Conservation (phyloP, 768 basidiomycete species). For the Dacryopinax primogenitus region DNA sequence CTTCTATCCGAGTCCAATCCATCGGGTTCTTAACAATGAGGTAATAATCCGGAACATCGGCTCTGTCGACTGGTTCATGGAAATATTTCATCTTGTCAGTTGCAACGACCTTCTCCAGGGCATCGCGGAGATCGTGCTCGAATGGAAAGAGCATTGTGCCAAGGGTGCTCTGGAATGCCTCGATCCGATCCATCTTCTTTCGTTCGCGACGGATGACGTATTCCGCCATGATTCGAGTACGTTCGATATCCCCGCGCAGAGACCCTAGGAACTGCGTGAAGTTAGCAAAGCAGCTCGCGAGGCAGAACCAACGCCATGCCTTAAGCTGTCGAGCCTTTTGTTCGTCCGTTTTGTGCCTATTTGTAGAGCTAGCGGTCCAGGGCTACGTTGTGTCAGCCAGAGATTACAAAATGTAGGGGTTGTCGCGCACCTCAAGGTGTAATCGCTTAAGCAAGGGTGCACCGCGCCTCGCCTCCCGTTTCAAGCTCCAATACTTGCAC, state of each 20-base stretch:
- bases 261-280: conserved; percentile 17
- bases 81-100: conserved; percentile 65
- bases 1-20: conserved; percentile 73
- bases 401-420: background rate
- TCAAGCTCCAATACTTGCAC: conserved; percentile 94
- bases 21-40: conserved; percentile 76
- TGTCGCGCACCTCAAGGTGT: conserved; percentile 58
- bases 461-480: conserved; percentile 82
- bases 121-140: conserved; percentile 43
- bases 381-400: conserved; percentile 33
- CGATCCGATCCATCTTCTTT: conserved; percentile 57
- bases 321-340: conserved; percentile 73
- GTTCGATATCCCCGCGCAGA: conserved; percentile 64
- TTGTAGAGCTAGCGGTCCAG: conserved; percentile 72
- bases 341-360: conserved; percentile 58
- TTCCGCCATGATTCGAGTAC: conserved; percentile 52
- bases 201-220: conserved; percentile 65
- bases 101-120: conserved; percentile 60
- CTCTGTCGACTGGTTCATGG: conserved; percentile 64
- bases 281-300: background rate
- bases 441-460: conserved; percentile 86
- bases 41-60: conserved; percentile 81
- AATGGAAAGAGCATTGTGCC: conserved; percentile 53
- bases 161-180: conserved; percentile 54
- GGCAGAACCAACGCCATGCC: conserved; percentile 30